A percentile compares a stretch with the other conserved stretches of the same genome.
Conservation (phyloP, 768 basidiomycete genomes). For the Panellus pusillus region DNA sequence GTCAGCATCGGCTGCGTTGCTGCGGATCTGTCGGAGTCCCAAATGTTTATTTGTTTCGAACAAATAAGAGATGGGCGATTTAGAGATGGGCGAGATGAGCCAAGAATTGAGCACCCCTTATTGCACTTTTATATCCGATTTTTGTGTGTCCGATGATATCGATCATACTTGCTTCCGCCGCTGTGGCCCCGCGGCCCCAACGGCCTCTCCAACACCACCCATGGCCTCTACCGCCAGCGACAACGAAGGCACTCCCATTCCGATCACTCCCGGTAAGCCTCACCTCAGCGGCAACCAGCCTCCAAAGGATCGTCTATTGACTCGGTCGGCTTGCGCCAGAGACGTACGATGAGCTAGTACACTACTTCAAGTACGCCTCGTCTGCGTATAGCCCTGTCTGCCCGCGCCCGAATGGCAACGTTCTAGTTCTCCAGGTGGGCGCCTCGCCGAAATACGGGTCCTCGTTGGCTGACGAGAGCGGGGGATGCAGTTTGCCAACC, state of each 20-base stretch:
- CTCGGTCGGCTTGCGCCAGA: constrained; percentile 9
- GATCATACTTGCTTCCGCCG: no score
- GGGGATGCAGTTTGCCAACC: constrained; percentile 38
- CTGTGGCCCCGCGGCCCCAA: no score
- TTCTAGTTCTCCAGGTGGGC: constrained; percentile 36
- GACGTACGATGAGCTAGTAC: constrained; percentile 43
- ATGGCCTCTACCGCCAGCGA: neutral
- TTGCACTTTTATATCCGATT: no score
- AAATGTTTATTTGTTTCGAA: no score
- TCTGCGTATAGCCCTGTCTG: constrained; percentile 48
- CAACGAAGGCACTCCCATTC: neutral
- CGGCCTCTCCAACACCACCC: neutral
- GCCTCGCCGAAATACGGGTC: no score
- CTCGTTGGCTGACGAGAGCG: no score
- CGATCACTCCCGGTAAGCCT: constrained; percentile 8
- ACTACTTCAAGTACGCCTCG: constrained; percentile 58
- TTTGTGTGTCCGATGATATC: no score
- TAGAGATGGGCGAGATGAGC: no score
- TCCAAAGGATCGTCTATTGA: neutral
- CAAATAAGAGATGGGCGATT: no score
- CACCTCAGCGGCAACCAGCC: neutral
- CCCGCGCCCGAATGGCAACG: constrained; percentile 50
- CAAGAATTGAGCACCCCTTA: no score
- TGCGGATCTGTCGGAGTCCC: no score
- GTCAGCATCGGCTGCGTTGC: no score